Evolutionary conservation across 106 monocot genomes (phyloP).

Genomic region (Dendrobium nobile): DNA sequence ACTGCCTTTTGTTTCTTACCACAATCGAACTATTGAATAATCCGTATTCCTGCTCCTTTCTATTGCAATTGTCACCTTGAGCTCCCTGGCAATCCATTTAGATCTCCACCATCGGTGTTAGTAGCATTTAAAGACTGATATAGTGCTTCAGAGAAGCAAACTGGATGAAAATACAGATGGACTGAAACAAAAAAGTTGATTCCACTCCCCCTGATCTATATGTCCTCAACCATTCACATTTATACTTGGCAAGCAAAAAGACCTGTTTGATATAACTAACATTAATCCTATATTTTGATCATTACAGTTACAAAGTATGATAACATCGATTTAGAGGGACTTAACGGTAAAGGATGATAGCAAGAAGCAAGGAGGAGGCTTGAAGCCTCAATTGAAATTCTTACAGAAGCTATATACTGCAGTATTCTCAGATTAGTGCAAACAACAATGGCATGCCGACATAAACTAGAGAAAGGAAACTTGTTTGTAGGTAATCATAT

Average conservation of each 20-base stretch:
- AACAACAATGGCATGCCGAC: not conserved
- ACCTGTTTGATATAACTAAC: not conserved
- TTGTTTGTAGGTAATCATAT: not conserved
- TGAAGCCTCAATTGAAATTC: no score
- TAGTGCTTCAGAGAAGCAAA: conserved; percentile 13
- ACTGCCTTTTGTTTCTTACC: not conserved
- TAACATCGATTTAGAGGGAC: no score
- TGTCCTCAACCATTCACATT: not conserved
- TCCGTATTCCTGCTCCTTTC: not conserved
- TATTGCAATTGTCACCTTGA: conserved; percentile 31
- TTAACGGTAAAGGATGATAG: no score
- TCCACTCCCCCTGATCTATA: not conserved
- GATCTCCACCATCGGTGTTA: conserved; percentile 17
- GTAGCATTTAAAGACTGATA: conserved; percentile 24
- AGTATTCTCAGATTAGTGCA: not conserved
- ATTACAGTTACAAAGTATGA: not conserved
- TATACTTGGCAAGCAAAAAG: not conserved
- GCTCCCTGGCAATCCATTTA: conserved; percentile 55
- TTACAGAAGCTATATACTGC: no score
- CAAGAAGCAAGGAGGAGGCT: no score
- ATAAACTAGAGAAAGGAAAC: not conserved
- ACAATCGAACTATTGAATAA: not conserved
- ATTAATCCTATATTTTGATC: not conserved
- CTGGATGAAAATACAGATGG: not conserved
- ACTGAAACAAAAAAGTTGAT: not conserved